Base-by-base conservation (phyloP, 305 asterid species). In the Vinca major region DNA sequence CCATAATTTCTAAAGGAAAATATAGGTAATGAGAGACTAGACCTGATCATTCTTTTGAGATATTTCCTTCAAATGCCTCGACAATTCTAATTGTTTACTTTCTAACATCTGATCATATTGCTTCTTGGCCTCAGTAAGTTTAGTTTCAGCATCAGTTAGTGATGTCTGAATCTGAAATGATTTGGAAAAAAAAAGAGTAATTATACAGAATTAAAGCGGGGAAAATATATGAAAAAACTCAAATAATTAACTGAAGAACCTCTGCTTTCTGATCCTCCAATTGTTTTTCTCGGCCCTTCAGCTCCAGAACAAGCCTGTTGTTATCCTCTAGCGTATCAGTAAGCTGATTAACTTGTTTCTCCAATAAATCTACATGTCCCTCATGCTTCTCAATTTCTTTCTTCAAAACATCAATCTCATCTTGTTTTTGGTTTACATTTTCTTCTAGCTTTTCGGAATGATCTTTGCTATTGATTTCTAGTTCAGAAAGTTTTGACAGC, bases 21-120 rank as follows among this genome's bases (percentile, higher is more conserved):
- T 36, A 19, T 56, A 52, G 66, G 66, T 55, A 64, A 69, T 61
- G 44, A 69, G 62, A 71, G 61, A 49, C 51, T 61, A 67, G 63
- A 91, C 99, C 97, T 88, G 91, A 78, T 94, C 96, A 81, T 91
- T 91, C 77, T 84, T 88, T 80, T 82, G 96, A 72, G 99, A 94
- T 76, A 94, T 88, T 81, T 94, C 99, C 80, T 91, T 94, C 84
- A 91, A 79, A 80, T 91, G 91, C 80, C 85, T 89, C 19, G 97
- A 94, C 72, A 94, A 81, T 79, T 94, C 99, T 50, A 83, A 73
- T 26, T 93, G 95, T 78, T 89, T 91, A 84, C 83, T 86, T 80
- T 89, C 93, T 78, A 91, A 78, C 96, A 89, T 91, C 77, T 82
- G 97, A 73, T 93, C 85, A 68, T 84, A 77, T 72, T 88, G 86